phyloP scores from a whole-genome alignment of 2,329 filamentous ascomycete genomes.

The Clonostachys rosea region DNA sequence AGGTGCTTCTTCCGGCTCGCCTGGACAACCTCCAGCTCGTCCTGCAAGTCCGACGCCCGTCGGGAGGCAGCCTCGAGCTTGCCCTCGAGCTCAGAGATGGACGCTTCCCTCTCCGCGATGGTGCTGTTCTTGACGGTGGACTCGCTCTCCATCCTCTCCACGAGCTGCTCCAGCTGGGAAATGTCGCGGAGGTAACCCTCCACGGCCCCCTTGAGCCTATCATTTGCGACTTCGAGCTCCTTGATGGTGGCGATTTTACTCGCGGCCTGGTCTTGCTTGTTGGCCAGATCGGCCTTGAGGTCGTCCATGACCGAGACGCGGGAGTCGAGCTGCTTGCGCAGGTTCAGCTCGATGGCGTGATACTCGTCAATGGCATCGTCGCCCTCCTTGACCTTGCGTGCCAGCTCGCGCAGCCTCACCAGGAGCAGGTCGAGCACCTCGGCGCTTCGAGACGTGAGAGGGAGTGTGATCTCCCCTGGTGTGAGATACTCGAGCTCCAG shows the following conservation, averaged over 20 bases:
- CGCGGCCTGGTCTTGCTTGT: slow-evolving; percentile 20
- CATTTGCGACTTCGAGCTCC: slow-evolving; percentile 44
- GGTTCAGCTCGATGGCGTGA: slow-evolving; percentile 47
- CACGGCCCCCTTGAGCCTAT: slow-evolving; percentile 45
- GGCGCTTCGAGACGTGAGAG: slow-evolving; percentile 45
- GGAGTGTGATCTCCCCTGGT: slow-evolving; percentile 51
- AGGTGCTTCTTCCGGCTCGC: slow-evolving; percentile 24
- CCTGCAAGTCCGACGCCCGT: slow-evolving; percentile 29
- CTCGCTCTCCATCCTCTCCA: slow-evolving; percentile 39
- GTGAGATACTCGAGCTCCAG: slow-evolving; percentile 59
- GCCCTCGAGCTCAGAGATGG: slow-evolving; percentile 34
- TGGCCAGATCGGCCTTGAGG: slow-evolving; percentile 34
- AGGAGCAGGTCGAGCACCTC: slow-evolving; percentile 53
- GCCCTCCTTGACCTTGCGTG: slow-evolving; percentile 37
- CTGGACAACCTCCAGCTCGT: slow-evolving; percentile 30
- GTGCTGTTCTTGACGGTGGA: slow-evolving; percentile 14
- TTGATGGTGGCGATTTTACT: slow-evolving; percentile 33
- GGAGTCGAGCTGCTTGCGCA: slow-evolving; percentile 51
- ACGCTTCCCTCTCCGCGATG: slow-evolving; percentile 24
- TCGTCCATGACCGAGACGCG: slow-evolving; percentile 46
- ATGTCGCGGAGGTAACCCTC: slow-evolving; percentile 50
- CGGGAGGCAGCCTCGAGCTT: slow-evolving; percentile 33
- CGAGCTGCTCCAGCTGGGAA: slow-evolving; percentile 44
- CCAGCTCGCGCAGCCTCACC: slow-evolving; percentile 40
- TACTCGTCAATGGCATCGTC: slow-evolving; percentile 57